A percentile compares a stretch with the other conserved stretches of the same genome.
These are phyloP conservation scores for Psilocybe sp. DNA, from an alignment of 768 basidiomycete species.

Conservation along the genomic window DNA sequence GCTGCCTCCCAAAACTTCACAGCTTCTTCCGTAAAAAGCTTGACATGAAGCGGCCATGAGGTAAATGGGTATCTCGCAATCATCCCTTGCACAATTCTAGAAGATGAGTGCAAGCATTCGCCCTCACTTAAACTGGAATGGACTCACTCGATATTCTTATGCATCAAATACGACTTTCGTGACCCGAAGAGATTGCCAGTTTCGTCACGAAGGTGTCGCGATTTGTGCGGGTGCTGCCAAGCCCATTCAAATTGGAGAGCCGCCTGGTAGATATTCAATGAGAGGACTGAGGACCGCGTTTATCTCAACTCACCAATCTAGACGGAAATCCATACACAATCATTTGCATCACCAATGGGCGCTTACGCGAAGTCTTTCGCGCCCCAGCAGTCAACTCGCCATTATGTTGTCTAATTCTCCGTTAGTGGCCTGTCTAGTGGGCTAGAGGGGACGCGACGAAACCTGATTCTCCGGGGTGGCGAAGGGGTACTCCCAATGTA, in stretches of 20 bases:
- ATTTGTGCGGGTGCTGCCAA: conserved; percentile 77
- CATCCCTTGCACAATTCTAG: conserved; percentile 62
- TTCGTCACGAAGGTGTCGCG: conserved; percentile 57
- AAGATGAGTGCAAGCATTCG: background rate
- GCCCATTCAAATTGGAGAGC: conserved; percentile 84
- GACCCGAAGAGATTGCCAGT: conserved; percentile 36
- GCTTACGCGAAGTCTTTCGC: conserved; percentile 52
- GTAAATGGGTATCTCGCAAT: conserved; percentile 64
- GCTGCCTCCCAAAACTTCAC: conserved; percentile 49
- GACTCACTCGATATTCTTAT: conserved; percentile 46
- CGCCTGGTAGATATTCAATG: conserved; percentile 32
- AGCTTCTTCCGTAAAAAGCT: conserved; percentile 68
- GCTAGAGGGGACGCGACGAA: conserved; percentile 5
- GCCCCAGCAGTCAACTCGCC: conserved; percentile 74
- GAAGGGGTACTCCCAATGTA: conserved; percentile 77
- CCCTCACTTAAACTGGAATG: background rate
- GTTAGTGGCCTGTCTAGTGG: conserved; percentile 1
- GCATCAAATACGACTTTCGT: conserved; percentile 33
- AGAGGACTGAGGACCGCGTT: background rate
- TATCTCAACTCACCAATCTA: conserved; percentile 37
- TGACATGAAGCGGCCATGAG: conserved; percentile 72
- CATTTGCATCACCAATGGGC: conserved; percentile 86
- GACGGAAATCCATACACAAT: conserved; percentile 84
- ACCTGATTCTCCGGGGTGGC: conserved; percentile 66
- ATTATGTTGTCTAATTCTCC: conserved; percentile 68